Evolutionary conservation across 441 rosid genomes (phyloP).

Genomic region (Populus hybrid): DNA sequence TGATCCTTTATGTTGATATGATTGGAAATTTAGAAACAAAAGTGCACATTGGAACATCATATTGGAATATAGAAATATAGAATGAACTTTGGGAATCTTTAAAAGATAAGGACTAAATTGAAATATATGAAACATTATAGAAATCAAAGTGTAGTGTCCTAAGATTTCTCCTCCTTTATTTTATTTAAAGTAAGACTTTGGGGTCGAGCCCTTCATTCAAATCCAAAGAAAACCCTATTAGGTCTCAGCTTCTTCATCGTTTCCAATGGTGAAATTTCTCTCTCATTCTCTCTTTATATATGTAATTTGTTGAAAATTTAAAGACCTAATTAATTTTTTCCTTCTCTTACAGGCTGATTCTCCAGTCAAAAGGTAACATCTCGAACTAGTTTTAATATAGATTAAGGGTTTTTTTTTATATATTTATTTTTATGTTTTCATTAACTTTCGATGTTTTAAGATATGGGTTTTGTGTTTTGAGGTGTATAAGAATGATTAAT

Average conservation of each 20-base stretch:
- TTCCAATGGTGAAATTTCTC: not conserved
- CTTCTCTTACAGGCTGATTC: constrained; percentile 55
- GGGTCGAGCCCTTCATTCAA: not conserved
- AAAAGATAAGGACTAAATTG: not conserved
- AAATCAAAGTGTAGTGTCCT: not conserved
- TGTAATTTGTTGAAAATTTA: not conserved
- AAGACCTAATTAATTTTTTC: not conserved
- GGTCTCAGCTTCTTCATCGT: not conserved
- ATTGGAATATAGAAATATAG: not conserved
- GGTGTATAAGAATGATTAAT: not conserved
- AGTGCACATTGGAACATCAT: not conserved
- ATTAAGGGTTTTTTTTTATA: not conserved
- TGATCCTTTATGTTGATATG: not conserved
- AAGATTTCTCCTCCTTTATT: not conserved
- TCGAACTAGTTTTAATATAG: not conserved
- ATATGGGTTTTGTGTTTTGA: not conserved
- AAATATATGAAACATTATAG: not conserved
- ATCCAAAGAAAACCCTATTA: not conserved
- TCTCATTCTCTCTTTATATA: no score
- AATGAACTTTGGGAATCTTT: not conserved
- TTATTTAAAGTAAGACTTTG: not conserved
- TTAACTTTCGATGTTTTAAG: not conserved
- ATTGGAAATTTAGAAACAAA: not conserved
- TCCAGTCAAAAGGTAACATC: constrained; percentile 57
- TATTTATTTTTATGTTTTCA: not conserved